phyloP scores from a whole-genome alignment of 139 green algal genomes.

The Gonium pectorale region DNA sequence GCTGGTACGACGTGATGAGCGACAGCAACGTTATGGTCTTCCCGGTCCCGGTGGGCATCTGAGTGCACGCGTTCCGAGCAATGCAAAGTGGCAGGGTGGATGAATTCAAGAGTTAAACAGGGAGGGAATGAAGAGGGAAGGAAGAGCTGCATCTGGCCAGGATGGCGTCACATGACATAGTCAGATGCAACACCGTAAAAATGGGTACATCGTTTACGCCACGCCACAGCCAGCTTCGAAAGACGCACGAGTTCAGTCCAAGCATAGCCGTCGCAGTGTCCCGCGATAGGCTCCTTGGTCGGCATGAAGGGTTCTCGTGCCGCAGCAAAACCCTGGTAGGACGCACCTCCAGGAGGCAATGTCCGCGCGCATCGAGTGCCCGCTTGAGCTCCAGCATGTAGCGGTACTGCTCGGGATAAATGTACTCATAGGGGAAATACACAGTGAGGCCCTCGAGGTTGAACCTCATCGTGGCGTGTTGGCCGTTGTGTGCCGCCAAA shows the following conservation, averaged over 20 bases:
- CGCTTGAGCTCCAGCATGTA: constrained; percentile 99
- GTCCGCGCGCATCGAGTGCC: constrained; percentile 94
- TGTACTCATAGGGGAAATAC: constrained; percentile 98
- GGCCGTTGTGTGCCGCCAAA: no score
- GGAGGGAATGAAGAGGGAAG: background rate
- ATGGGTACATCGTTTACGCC: no score
- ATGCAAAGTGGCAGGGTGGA: background rate
- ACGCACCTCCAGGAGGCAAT: constrained; percentile 95
- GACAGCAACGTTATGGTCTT: constrained; percentile 99
- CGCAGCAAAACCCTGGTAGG: no score
- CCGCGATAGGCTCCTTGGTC: no score
- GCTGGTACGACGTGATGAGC: constrained; percentile 98
- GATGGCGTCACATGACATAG: no score
- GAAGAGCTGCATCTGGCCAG: background rate
- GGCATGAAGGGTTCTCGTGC: background rate
- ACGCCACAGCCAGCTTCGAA: no score
- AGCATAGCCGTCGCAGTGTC: no score
- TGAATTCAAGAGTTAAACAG: no score
- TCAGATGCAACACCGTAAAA: no score
- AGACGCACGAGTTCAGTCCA: no score
- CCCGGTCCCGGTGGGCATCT: constrained; percentile 99
- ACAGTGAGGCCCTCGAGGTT: constrained; percentile 93
- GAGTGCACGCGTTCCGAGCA: background rate
- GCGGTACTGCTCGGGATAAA: constrained; percentile 96
- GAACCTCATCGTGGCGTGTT: constrained; percentile 91